A percentile compares a stretch with the other conserved stretches of the same genome.
phyloP scores from a whole-genome alignment of 352 stramenopile species.

The Phytophthora multivora region DNA sequence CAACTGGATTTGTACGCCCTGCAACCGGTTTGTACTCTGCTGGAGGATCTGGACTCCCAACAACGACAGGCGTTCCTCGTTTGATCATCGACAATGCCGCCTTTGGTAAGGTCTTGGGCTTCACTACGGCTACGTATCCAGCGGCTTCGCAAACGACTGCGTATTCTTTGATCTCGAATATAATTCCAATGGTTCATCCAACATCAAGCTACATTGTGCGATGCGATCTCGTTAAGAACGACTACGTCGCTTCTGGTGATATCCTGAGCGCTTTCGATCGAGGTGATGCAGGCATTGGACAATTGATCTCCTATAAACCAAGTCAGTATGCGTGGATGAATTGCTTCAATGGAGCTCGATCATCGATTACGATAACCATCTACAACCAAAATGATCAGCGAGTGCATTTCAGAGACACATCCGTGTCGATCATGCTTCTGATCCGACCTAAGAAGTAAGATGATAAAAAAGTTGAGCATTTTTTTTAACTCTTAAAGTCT shows the following conservation, averaged over 20 bases:
- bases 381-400: slow-evolving; percentile 6
- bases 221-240: slow-evolving; percentile 29
- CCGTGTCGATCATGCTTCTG: background rate
- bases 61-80: slow-evolving; percentile 7
- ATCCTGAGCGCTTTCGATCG: slow-evolving; percentile 3
- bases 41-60: slow-evolving; percentile 5
- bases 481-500: slow-evolving; percentile 1
- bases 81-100: slow-evolving; percentile 11
- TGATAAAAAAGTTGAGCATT: slow-evolving; percentile 5
- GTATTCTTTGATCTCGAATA: slow-evolving; percentile 13
- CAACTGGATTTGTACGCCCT: background rate
- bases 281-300: slow-evolving; percentile 8
- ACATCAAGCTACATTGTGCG: slow-evolving; percentile 21
- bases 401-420: background rate
- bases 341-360: slow-evolving; percentile 10
- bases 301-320: slow-evolving; percentile 14
- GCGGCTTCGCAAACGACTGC: background rate
- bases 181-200: slow-evolving; percentile 18
- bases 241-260: slow-evolving; percentile 14
- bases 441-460: slow-evolving; percentile 1
- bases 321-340: slow-evolving; percentile 27
- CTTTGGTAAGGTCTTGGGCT: slow-evolving; percentile 5
- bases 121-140: slow-evolving; percentile 2
- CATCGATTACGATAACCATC: slow-evolving; percentile 16
- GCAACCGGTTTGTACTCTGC: slow-evolving; percentile 14